Evolutionary conservation across 345 rosid species (phyloP).

Genomic region (Hibiscus tridactylites): DNA sequence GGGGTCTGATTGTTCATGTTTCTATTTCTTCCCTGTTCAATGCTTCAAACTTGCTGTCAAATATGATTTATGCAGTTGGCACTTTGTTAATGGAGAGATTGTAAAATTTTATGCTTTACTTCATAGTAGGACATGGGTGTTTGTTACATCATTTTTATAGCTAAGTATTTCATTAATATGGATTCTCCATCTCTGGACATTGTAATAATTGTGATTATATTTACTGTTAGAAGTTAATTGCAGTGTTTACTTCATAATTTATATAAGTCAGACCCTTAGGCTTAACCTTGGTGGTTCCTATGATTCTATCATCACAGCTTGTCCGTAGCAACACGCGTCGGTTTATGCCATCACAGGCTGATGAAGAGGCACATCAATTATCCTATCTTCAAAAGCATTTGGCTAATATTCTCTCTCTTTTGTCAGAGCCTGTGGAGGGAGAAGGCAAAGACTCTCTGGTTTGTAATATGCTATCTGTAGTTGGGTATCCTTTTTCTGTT

Average conservation of each 20-base stretch:
- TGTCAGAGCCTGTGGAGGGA: constrained; percentile 84
- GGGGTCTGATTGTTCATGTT: not conserved
- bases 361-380: constrained; percentile 96
- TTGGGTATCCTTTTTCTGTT: not conserved
- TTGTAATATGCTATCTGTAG: constrained; percentile 17
- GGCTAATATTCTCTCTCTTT: constrained; percentile 75
- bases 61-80: not conserved
- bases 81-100: not conserved
- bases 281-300: constrained; percentile 8
- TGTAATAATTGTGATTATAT: not conserved
- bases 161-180: not conserved
- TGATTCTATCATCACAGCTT: constrained; percentile 44
- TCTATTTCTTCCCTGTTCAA: not conserved
- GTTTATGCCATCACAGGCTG: constrained; percentile 89
- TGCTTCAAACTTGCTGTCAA: not conserved
- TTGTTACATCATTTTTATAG: no score
- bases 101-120: not conserved
- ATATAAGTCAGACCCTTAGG: constrained; percentile 5
- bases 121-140: not conserved
- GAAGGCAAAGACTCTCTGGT: constrained; percentile 91
- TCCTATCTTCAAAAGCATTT: constrained; percentile 92
- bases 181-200: not conserved
- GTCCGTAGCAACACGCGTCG: constrained; percentile 97
- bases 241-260: not conserved
- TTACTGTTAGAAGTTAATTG: not conserved